phyloP scores from a whole-genome alignment of 2,329 filamentous ascomycete species.

The Arachnomyces sp. region DNA sequence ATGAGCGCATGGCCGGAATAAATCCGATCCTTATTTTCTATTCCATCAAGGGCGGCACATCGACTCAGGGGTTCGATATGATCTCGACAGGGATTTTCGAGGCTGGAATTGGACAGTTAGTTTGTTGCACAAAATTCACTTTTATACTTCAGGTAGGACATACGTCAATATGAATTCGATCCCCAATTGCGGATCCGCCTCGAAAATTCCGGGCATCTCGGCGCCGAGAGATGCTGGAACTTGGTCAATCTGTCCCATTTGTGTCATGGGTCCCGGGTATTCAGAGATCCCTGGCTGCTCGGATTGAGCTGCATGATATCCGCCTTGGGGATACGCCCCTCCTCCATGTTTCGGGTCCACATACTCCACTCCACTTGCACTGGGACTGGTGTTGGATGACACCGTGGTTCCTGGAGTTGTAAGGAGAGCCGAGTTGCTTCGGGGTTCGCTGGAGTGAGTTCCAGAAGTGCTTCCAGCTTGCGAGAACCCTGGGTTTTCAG shows the following conservation, averaged over 20 bases:
- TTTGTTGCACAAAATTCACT: not conserved
- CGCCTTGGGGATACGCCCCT: slow-evolving; percentile 15
- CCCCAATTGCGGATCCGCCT: slow-evolving; percentile 38
- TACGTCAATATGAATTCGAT: slow-evolving; percentile 42
- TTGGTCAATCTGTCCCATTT: slow-evolving; percentile 2
- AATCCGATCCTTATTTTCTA: slow-evolving; percentile 46
- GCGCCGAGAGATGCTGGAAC: slow-evolving; percentile 17
- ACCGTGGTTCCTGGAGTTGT: slow-evolving; percentile 15
- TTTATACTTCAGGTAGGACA: slow-evolving; percentile 11
- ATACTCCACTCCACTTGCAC: slow-evolving; percentile 2
- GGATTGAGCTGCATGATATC: slow-evolving; percentile 12
- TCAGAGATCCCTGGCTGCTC: slow-evolving; percentile 6
- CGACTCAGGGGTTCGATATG: slow-evolving; percentile 68
- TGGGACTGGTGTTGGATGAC: slow-evolving; percentile 9
- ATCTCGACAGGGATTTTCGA: slow-evolving; percentile 89
- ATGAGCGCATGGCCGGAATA: slow-evolving; percentile 86
- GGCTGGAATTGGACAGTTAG: slow-evolving; percentile 9
- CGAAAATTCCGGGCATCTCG: slow-evolving; percentile 33
- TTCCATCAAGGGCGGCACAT: slow-evolving; percentile 42
- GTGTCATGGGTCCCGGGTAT: slow-evolving; percentile 4
- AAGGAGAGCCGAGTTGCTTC: slow-evolving; percentile 19
- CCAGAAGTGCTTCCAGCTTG: slow-evolving; percentile 31
- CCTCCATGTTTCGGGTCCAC: not conserved
- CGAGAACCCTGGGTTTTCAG: slow-evolving; percentile 30
- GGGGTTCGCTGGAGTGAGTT: slow-evolving; percentile 22